Evolutionary conservation across 441 rosid species (phyloP), one percentile per base, ranked within the genome.

Genomic region (Bocquillonia castaneifolia): DNA sequence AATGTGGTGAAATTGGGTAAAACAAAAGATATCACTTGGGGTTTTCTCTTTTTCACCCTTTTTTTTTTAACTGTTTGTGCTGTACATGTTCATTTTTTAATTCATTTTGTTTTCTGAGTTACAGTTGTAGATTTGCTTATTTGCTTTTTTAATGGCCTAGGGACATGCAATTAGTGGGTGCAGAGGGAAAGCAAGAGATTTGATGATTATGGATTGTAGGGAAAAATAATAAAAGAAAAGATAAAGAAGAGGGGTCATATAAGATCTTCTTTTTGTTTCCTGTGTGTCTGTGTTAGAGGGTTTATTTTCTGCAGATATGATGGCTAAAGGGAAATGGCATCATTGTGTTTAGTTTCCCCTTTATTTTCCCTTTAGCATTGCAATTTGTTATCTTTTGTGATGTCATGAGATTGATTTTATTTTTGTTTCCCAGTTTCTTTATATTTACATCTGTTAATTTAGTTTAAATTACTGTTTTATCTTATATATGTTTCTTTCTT

Each of bases 1-100:
- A 61, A 39, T 18, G 45, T 65, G 74, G 74, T 45, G 69, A 58
- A 68, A 69, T 45, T 45, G 50, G 76, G 26, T 71, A 39, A 60
- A 71, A 28, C 42, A 18, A 54, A 29, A 63, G 42, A n/a, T 22
- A 8, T 10, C 22, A 36, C 53, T 8, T 31, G 45, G 42, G 10
- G 62, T 32, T 64, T 71, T 48, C 42, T 57, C 54, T 57, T 54
- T 60, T 63, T 29, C 15, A 28, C 71, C 28, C 9, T 6, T 60
- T 20, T 53, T 47, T 6, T 60, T 20, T 69, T 48, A 17, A 60
- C 71, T 68, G 29, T 66, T 23, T 66, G 28, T 9, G 22, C 1
- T 39, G 37, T 48, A 32, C 71, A 60, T 52, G 26, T 65, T 76
- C 67, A 67, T 68, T 74, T 47, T 60, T 29, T 66, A 36, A 3